Base-by-base conservation (phyloP, 306 rosid species). In the Lupinus albus region DNA sequence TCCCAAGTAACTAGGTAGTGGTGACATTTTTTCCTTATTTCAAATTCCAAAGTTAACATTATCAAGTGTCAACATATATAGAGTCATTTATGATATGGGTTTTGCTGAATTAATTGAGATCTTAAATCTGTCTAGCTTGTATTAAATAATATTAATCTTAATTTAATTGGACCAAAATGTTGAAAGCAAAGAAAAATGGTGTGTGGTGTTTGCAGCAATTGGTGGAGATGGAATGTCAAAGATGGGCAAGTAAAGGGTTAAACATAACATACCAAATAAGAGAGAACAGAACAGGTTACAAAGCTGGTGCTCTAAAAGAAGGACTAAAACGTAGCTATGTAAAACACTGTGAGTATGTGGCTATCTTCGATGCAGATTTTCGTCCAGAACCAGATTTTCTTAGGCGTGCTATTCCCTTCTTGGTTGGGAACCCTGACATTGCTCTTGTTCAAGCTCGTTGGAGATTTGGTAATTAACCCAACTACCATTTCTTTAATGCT, bases 391-490 rank as follows among this genome's bases (percentile, higher is more conserved):
- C 96, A 0, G 99, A 91, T 60, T 94, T 78, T 74, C 92, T 94
- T 21, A 63, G 85, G 30, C 88, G 99, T 17, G 84, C 97, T 64
- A 90, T 94, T 74, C 99, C 99, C 3, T 94, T 90, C 86, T 56
- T 94, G 76, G 88, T 74, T 32, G 82, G 86, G 21, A 94, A 94
- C 64, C 88, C 97, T 1, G 87, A 90, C 6, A 64, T 94, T 64
- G 99, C 99, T 21, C 68, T 94, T 65, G 92, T 90, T 80, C 99
- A 94, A 82, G 97, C 88, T 64, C 99, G 99, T 18, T 94, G 99
- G 99, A 84, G 92, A 90, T 94, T 94, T 51, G 99, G 99, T 94
- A 88, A n/a, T n/a, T n/a, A n/a, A 70, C 55, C 47, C 21, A 30
- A 33, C 45, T n/a, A 38, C 16, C 13, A 35, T 2, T 8, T 28